phyloP scores from a whole-genome alignment of 2,329 filamentous ascomycete species.

The Penicillium palitans region DNA sequence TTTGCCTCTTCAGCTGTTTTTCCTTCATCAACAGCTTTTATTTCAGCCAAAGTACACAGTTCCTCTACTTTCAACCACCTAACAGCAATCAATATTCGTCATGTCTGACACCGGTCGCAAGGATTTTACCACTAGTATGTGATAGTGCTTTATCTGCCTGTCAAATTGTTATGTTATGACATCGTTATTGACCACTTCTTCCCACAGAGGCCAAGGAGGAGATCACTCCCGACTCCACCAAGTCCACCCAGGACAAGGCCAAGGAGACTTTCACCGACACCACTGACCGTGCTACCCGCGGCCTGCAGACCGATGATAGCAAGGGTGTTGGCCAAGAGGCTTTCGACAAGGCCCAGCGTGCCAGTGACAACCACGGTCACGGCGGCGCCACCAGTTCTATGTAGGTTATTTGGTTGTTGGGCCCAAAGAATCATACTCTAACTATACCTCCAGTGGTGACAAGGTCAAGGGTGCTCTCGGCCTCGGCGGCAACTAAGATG shows the following conservation, averaged over 20 bases:
- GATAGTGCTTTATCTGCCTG: neutral
- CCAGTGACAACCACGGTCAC: slow-evolving; percentile 43
- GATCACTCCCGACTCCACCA: slow-evolving; percentile 59
- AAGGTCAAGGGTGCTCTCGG: slow-evolving; percentile 48
- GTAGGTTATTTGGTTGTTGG: slow-evolving; percentile 30
- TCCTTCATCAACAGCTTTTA: neutral
- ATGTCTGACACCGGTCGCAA: slow-evolving; percentile 66
- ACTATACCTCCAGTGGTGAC: slow-evolving; percentile 36
- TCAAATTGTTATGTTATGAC: neutral
- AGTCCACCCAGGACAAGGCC: slow-evolving; percentile 61
- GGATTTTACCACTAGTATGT: slow-evolving; percentile 55
- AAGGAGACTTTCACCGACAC: slow-evolving; percentile 59
- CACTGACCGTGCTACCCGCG: slow-evolving; percentile 56
- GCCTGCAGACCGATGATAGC: slow-evolving; percentile 52
- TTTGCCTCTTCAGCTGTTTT: neutral
- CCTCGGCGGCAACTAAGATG: slow-evolving; percentile 33
- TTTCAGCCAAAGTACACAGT: slow-evolving; percentile 7
- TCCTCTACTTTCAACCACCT: slow-evolving; percentile 5
- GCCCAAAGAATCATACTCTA: neutral
- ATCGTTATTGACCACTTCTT: neutral
- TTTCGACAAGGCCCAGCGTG: slow-evolving; percentile 52
- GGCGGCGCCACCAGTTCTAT: slow-evolving; percentile 43
- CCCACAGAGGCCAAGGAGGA: slow-evolving; percentile 55
- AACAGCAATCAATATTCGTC: slow-evolving; percentile 36
- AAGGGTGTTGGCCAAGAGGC: slow-evolving; percentile 58